Base-by-base conservation (phyloP, 2,329 filamentous ascomycete genomes). In the Eurotiales sp. region DNA sequence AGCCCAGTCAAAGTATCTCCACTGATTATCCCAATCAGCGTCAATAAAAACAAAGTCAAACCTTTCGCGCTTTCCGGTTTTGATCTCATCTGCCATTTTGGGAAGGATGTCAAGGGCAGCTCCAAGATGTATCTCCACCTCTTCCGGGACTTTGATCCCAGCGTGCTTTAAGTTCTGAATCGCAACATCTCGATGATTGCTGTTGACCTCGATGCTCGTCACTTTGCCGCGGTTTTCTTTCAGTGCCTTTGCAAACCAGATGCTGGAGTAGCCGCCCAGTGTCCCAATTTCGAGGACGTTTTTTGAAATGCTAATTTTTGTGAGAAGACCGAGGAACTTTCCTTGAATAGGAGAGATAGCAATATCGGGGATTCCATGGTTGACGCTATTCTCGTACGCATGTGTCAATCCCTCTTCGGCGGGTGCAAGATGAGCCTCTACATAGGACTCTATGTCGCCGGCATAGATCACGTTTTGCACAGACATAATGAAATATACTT, bases 1-100 rank as follows among this genome's bases (percentile, higher is more conserved):
- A 2, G 73, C 72, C 56, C 64, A 64, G 49, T 79, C 67, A 39
- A 80, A 77, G 54, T 79, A 78, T 23, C 69, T 67, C 65, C 69
- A 74, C 50, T 78, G 77, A 55, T 77, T 74, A 39, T 66, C 64
- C 64, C 76, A 78, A 42, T 76, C 74, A 6, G 78, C 78, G 59
- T 81, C 77, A 30, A 81, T 75, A 52, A 81, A 81, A 1, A 76
- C 71, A 54, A 81, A 68, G 50, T 77, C 76, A 53, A 78, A 79
- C 40, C 64, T 64, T 10, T 64, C 64, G 1, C 73, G 56, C 53
- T 65, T 67, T 2, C 71, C 72, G 1, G 49, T 41, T 40, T 64
- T 54, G 11, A 76, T 70, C 52, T 79, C 72, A 7, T 67, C 61
- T 0, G 56, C 63, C 14, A 81, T 59, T 45, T 62, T 58, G 0